Percentiles rank a stretch among this genome's conserved stretches.
These are phyloP conservation scores for Breynia disticha DNA, from an alignment of 441 rosid species.

Conservation along the genomic window DNA sequence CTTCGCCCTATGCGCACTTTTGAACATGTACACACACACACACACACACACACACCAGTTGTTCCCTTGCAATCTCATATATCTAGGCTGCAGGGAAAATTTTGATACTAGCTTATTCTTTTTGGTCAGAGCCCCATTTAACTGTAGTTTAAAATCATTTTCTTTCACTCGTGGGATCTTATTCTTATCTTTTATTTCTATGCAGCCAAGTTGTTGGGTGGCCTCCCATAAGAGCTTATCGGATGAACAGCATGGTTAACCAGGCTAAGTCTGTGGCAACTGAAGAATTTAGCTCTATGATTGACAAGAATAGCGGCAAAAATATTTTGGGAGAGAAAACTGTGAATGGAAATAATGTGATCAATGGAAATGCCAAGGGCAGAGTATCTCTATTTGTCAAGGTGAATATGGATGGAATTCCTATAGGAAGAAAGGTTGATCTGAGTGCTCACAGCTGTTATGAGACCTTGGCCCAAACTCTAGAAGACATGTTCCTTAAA, in stretches of 20 bases:
- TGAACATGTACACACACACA: no score
- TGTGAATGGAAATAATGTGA: slow-evolving; percentile 17
- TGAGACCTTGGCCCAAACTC: slow-evolving; percentile 48
- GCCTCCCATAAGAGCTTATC: slow-evolving; percentile 84
- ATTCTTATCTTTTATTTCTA: slow-evolving; percentile 12
- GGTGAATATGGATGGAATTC: slow-evolving; percentile 92
- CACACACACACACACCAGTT: no score
- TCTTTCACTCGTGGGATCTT: not conserved
- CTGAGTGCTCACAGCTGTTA: slow-evolving; percentile 63
- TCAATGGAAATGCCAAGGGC: slow-evolving; percentile 19
- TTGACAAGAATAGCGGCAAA: slow-evolving; percentile 30
- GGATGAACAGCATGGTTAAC: slow-evolving; percentile 72
- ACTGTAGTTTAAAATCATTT: not conserved
- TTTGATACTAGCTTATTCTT: not conserved
- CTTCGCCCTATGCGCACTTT: no score
- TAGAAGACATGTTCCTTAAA: slow-evolving; percentile 66
- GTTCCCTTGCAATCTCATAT: no score
- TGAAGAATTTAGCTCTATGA: slow-evolving; percentile 36
- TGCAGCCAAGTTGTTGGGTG: slow-evolving; percentile 85
- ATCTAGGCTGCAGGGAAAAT: no score
- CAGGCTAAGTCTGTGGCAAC: slow-evolving; percentile 40
- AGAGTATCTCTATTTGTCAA: slow-evolving; percentile 62
- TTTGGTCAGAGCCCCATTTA: not conserved
- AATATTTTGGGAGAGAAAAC: slow-evolving; percentile 19
- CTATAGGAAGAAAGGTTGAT: slow-evolving; percentile 86